Evolutionary conservation across 2,329 filamentous ascomycete genomes (phyloP).

Genomic region (Fusarium robinianum): DNA sequence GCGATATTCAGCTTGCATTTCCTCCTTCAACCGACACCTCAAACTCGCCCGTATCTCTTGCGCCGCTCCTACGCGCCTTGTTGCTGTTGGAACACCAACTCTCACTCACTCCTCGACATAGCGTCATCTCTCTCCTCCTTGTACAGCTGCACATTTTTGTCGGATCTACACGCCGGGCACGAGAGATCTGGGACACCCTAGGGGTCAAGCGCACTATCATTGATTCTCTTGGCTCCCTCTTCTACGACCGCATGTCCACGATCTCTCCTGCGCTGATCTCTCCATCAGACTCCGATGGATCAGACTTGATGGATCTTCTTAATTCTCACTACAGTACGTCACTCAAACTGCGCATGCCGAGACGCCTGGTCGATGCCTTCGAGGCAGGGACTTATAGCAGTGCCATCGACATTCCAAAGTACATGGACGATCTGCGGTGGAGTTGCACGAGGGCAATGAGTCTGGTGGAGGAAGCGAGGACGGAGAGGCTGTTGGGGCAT

Average conservation of each 20-base stretch:
- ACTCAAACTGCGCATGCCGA: conserved; percentile 51
- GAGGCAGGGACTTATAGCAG: conserved; percentile 56
- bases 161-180: conserved; percentile 53
- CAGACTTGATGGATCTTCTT: conserved; percentile 48
- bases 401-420: conserved; percentile 52
- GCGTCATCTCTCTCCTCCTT: conserved; percentile 53
- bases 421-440: conserved; percentile 49
- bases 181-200: conserved; percentile 54
- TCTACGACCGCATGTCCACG: conserved; percentile 59
- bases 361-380: conserved; percentile 52
- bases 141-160: conserved; percentile 57
- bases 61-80: conserved; percentile 53
- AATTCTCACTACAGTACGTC: conserved; percentile 52
- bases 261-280: conserved; percentile 50
- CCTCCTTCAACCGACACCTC: conserved; percentile 28
- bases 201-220: conserved; percentile 62
- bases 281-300: conserved; percentile 39
- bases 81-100: conserved; percentile 56
- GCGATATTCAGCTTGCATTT: conserved; percentile 41
- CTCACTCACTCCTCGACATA: conserved; percentile 50
- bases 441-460: conserved; percentile 60
- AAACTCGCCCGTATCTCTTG: conserved; percentile 25
- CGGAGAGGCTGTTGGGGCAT: conserved; percentile 49
- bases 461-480: conserved; percentile 55
- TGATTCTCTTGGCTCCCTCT: conserved; percentile 59